Percentiles rank a stretch among this genome's conserved stretches.
phyloP scores from a whole-genome alignment of 495 filamentous ascomycete species.

The Trichoderma asperelloides region DNA sequence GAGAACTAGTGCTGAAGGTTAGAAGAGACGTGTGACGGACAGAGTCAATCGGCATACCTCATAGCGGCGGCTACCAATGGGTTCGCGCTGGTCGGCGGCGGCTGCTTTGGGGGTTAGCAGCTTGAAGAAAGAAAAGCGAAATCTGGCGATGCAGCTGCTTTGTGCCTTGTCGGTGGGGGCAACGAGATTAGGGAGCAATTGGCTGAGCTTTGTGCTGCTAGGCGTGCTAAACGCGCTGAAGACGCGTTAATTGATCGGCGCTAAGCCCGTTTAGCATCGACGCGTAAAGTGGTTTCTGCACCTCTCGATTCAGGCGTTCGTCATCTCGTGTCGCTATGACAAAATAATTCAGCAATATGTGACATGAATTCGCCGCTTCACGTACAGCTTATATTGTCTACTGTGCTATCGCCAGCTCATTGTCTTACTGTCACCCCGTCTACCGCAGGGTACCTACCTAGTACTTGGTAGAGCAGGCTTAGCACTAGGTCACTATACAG shows the following conservation, averaged over 20 bases:
- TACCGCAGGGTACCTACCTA: too few relatives aligned
- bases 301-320: neutral
- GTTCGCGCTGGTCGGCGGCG: neutral
- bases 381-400: neutral
- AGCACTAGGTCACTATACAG: too few relatives aligned
- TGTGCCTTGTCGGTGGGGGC: neutral
- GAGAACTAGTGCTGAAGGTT: constrained; percentile 49
- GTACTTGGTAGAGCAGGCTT: too few relatives aligned
- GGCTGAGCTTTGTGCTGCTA: neutral
- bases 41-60: constrained; percentile 23
- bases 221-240: constrained; percentile 7
- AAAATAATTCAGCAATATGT: neutral
- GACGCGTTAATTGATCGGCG: constrained; percentile 21
- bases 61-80: constrained; percentile 19
- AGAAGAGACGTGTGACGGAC: neutral
- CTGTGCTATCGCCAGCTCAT: neutral
- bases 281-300: constrained; percentile 35
- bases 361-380: neutral
- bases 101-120: neutral
- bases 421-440: neutral
- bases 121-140: neutral
- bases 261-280: constrained; percentile 18
- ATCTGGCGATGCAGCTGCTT: neutral
- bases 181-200: constrained; percentile 4
- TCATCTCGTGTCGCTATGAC: neutral